These are phyloP conservation scores for Thraustochytrium sp. DNA, from an alignment of 352 stramenopile species.

Conservation along the genomic window DNA sequence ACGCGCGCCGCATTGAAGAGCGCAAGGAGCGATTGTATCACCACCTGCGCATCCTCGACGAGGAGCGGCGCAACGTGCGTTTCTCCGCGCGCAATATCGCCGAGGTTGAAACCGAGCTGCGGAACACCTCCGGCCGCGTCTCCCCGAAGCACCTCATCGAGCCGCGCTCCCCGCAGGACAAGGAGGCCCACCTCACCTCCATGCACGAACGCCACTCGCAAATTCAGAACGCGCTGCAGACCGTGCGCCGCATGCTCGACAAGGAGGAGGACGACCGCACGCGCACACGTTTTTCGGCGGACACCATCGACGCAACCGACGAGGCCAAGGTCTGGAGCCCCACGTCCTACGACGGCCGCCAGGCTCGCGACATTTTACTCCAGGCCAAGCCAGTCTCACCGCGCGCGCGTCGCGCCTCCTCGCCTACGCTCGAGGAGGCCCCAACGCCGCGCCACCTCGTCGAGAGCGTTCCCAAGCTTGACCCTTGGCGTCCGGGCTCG, in stretches of 20 bases:
- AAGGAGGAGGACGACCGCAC: neutral
- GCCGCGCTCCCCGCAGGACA: neutral
- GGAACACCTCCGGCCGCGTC: neutral
- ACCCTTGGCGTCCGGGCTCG: neutral
- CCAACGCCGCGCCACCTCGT: neutral
- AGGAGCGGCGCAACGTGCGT: conserved; percentile 12
- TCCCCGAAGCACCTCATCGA: neutral
- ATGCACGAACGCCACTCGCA: conserved; percentile 14
- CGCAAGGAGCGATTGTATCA: conserved; percentile 18
- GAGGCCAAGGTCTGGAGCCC: neutral
- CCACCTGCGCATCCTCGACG: neutral
- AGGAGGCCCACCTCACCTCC: neutral
- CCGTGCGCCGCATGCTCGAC: neutral
- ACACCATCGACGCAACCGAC: neutral
- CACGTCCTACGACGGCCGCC: neutral
- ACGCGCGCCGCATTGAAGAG: conserved; percentile 37
- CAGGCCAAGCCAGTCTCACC: neutral
- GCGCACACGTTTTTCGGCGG: neutral
- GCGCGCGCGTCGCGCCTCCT: neutral
- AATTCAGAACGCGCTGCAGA: neutral
- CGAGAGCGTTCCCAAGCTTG: neutral
- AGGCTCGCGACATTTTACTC: neutral
- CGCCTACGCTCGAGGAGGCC: neutral
- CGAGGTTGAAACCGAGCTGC: neutral
- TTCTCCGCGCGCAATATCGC: neutral